phyloP scores from a whole-genome alignment of 352 stramenopile species.

The Phytophthora tentaculata region DNA sequence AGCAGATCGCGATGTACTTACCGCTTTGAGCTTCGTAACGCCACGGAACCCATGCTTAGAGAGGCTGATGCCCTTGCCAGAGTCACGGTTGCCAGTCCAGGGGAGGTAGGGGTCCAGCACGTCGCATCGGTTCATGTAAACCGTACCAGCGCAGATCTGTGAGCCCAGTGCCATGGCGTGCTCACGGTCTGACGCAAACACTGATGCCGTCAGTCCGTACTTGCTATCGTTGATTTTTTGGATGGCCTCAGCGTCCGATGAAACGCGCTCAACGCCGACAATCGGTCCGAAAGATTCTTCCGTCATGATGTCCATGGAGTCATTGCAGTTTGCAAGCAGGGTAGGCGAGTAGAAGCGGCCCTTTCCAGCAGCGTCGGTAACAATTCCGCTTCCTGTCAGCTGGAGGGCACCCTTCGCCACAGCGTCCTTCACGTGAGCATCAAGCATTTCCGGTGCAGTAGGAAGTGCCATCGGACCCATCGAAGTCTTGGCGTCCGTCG shows the following conservation, averaged over 20 bases:
- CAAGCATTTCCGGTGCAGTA: conserved; percentile 50
- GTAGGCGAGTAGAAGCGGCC: conserved; percentile 84
- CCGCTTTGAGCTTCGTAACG: conserved; percentile 83
- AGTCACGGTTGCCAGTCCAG: conserved; percentile 82
- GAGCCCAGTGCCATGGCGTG: conserved; percentile 59
- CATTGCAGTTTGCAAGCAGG: conserved; percentile 68
- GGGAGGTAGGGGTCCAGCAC: conserved; percentile 80
- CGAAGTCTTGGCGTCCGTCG: conserved; percentile 61
- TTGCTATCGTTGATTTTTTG: conserved; percentile 82
- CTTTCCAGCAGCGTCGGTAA: conserved; percentile 52
- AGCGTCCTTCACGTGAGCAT: conserved; percentile 73
- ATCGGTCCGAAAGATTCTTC: conserved; percentile 89
- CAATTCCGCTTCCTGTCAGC: conserved; percentile 53
- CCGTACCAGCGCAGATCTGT: conserved; percentile 74
- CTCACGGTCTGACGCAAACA: conserved; percentile 73
- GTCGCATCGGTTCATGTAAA: conserved; percentile 90
- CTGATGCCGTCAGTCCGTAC: conserved; percentile 78
- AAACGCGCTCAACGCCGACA: conserved; percentile 74
- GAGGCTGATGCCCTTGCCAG: conserved; percentile 82
- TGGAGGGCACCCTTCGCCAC: conserved; percentile 70
- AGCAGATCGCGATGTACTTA: conserved; percentile 33
- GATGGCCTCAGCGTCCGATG: conserved; percentile 75
- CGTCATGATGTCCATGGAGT: conserved; percentile 79
- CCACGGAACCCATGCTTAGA: conserved; percentile 85
- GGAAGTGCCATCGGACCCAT: conserved; percentile 78